These are phyloP conservation scores for Erodium maritimum DNA, from an alignment of 345 rosid species.

Conservation along the genomic window DNA sequence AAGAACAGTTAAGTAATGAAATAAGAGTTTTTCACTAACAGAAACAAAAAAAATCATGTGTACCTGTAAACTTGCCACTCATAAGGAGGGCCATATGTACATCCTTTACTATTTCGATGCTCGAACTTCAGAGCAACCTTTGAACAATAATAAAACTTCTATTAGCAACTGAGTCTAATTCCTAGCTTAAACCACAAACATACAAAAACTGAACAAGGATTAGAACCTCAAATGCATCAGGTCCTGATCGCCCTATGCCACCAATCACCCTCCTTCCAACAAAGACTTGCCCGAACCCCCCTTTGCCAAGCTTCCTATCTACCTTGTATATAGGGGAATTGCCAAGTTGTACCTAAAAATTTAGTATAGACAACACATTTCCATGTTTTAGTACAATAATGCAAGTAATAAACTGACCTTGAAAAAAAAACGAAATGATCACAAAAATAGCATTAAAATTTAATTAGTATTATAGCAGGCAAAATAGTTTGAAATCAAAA, in stretches of 20 bases:
- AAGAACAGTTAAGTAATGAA: constrained; percentile 11
- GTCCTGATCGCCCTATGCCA: constrained; percentile 20
- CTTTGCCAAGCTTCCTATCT: constrained; percentile 57
- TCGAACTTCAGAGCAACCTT: constrained; percentile 68
- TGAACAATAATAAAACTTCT: constrained; percentile 1
- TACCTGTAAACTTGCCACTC: constrained; percentile 70
- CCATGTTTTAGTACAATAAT: background rate
- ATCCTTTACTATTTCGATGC: constrained; percentile 53
- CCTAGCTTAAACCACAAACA: background rate
- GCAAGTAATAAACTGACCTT: background rate
- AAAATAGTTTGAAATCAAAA: background rate
- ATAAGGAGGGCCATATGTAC: constrained; percentile 50
- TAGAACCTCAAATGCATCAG: constrained; percentile 33
- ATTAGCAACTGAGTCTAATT: constrained; percentile 7
- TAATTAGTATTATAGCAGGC: background rate
- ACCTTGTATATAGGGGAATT: constrained; percentile 45
- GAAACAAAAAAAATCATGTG: constrained; percentile 4
- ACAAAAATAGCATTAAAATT: background rate
- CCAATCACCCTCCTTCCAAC: constrained; percentile 45
- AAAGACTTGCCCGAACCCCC: constrained; percentile 72
- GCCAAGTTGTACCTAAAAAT: constrained; percentile 42
- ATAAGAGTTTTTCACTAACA: constrained; percentile 1
- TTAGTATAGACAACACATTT: background rate
- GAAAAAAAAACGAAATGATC: background rate
- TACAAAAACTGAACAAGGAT: constrained; percentile 1